Conservation (phyloP, 2,329 filamentous ascomycete genomes). For the Aureobasidium sp. region DNA sequence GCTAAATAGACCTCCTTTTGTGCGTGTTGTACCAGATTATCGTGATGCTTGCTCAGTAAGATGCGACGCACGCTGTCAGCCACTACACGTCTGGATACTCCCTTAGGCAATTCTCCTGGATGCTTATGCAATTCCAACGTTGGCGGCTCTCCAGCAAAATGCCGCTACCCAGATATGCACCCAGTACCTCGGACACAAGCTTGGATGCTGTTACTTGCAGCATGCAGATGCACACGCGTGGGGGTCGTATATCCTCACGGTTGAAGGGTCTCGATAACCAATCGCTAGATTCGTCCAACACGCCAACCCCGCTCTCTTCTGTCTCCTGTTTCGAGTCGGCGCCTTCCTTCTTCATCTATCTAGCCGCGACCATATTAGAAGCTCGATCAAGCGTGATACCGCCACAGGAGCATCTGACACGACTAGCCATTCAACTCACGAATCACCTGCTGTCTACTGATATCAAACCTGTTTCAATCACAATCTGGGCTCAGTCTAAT, state of each 20-base stretch:
- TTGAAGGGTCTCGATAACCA: background rate
- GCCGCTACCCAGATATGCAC: background rate
- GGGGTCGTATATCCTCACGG: constrained; percentile 1
- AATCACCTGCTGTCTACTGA: constrained; percentile 9
- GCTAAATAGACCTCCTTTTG: background rate
- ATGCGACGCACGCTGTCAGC: background rate
- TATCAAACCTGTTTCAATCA: background rate
- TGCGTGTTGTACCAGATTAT: background rate
- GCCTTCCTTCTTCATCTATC: background rate
- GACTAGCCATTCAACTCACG: background rate
- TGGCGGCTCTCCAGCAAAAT: background rate
- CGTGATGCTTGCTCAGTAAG: background rate
- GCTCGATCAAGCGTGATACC: background rate
- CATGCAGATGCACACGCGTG: constrained; percentile 8
- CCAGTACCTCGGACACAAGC: background rate
- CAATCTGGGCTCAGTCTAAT: background rate
- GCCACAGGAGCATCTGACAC: background rate
- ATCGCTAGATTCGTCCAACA: background rate
- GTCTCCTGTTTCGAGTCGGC: constrained; percentile 1
- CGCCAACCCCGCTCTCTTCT: background rate
- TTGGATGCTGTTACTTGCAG: constrained; percentile 10
- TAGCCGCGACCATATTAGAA: constrained; percentile 1
- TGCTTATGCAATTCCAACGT: too few species aligned
- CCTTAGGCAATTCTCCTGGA: background rate
- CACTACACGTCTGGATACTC: background rate